phyloP scores from a whole-genome alignment of 2,329 filamentous ascomycete species.

The Ophiostoma fasciatum region DNA sequence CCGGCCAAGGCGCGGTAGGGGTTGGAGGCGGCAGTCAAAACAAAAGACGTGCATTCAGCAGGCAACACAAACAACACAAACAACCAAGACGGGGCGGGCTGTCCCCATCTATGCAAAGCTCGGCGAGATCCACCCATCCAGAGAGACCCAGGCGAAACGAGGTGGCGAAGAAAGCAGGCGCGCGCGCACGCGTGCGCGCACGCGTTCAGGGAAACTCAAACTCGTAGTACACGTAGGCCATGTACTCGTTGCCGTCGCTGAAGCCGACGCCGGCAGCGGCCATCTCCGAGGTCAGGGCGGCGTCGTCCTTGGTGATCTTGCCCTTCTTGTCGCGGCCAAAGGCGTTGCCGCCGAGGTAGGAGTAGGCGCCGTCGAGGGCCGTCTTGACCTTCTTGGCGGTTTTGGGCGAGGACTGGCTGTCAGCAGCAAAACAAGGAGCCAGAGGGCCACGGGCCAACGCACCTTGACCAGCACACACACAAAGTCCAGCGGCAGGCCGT shows the following conservation, averaged over 20 bases:
- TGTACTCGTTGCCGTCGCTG: slow-evolving; percentile 71
- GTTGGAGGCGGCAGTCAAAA: too few species aligned
- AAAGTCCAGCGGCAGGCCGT: slow-evolving; percentile 83
- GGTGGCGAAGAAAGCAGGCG: background rate
- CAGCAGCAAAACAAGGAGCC: background rate
- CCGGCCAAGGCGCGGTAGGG: background rate
- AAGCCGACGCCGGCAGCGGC: slow-evolving; percentile 55
- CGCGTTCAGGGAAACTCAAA: slow-evolving; percentile 51
- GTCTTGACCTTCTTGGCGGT: slow-evolving; percentile 61
- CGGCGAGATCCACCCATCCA: background rate
- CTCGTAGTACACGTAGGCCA: slow-evolving; percentile 93
- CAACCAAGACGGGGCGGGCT: too few species aligned
- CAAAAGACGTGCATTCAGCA: too few species aligned
- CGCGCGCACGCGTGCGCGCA: too few species aligned
- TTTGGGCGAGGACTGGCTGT: slow-evolving; percentile 62
- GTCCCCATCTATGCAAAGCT: background rate
- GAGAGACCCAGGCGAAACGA: background rate
- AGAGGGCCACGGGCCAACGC: slow-evolving; percentile 19
- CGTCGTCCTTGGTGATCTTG: slow-evolving; percentile 79
- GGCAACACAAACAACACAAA: too few species aligned
- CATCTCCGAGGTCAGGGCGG: slow-evolving; percentile 64
- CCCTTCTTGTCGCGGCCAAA: slow-evolving; percentile 91
- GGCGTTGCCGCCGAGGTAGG: slow-evolving; percentile 87
- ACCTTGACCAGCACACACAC: slow-evolving; percentile 76
- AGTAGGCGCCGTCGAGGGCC: slow-evolving; percentile 72